Evolutionary conservation across 768 basidiomycete species (phyloP).

Genomic region (Terana coerulea): DNA sequence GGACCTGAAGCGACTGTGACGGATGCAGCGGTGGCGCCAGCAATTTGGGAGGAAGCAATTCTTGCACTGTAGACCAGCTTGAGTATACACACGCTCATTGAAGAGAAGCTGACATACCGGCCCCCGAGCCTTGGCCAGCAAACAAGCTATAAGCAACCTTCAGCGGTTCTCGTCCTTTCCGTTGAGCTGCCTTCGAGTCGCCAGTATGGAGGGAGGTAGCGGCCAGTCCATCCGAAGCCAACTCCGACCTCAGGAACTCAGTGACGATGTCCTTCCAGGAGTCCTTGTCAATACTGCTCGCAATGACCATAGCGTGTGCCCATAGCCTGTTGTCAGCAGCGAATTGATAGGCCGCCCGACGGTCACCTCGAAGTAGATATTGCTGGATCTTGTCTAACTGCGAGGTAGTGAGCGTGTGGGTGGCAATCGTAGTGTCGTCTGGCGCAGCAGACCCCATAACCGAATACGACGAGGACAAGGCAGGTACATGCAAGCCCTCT

Average conservation of each 20-base stretch:
- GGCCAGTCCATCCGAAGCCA: constrained; percentile 37
- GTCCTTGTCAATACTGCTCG: constrained; percentile 90
- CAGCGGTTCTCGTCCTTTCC: constrained; percentile 66
- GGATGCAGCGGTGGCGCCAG: constrained; percentile 38
- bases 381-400: constrained; percentile 75
- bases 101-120: constrained; percentile 46
- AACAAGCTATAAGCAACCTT: constrained; percentile 79
- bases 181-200: constrained; percentile 18
- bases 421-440: constrained; percentile 49
- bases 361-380: constrained; percentile 79
- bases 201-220: constrained; percentile 15
- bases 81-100: constrained; percentile 7
- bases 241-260: constrained; percentile 79
- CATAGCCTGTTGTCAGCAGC: constrained; percentile 88
- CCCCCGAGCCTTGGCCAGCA: constrained; percentile 75
- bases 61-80: constrained; percentile 52
- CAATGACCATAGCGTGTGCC: constrained; percentile 94
- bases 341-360: constrained; percentile 80
- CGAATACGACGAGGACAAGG: constrained; percentile 20
- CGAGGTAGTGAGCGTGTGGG: constrained; percentile 56
- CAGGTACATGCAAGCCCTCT: constrained; percentile 13
- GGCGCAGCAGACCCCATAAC: constrained; percentile 13
- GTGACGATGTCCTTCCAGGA: constrained; percentile 88
- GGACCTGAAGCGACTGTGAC: constrained; percentile 35
- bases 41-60: constrained; percentile 59